phyloP scores from a whole-genome alignment of 176 grass and related monocot species.

The Rhynchospora breviuscula region DNA sequence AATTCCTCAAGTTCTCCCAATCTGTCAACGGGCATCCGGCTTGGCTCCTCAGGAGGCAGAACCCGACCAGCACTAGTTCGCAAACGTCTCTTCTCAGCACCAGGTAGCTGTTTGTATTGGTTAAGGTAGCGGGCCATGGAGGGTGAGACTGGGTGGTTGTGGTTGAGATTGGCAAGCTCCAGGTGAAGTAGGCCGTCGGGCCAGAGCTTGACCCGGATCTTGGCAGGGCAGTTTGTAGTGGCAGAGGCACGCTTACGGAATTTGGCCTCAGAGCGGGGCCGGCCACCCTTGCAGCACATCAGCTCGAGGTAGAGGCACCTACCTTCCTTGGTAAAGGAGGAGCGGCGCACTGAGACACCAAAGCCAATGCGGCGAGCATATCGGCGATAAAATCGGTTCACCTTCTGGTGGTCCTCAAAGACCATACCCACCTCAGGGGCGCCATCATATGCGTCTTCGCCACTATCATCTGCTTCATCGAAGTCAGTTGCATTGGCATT shows the following conservation, averaged over 20 bases:
- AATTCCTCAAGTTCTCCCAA: constrained; percentile 64
- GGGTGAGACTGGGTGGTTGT: constrained; percentile 91
- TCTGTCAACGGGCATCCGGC: constrained; percentile 58
- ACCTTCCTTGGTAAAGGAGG: constrained; percentile 72
- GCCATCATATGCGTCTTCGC: constrained; percentile 29
- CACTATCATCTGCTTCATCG: constrained; percentile 32
- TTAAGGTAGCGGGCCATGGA: constrained; percentile 93
- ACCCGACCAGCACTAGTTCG: constrained; percentile 44
- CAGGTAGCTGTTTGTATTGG: constrained; percentile 73
- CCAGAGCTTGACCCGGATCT: constrained; percentile 88
- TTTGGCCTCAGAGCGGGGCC: constrained; percentile 73
- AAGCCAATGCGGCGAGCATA: constrained; percentile 87
- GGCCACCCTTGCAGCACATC: constrained; percentile 93
- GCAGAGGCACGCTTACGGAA: constrained; percentile 81
- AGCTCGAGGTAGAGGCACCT: constrained; percentile 85
- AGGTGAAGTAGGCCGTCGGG: constrained; percentile 83
- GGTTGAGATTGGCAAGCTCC: constrained; percentile 75
- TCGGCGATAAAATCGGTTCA: constrained; percentile 63
- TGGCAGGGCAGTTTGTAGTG: constrained; percentile 83
- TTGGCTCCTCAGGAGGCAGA: constrained; percentile 58
- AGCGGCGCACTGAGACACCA: constrained; percentile 82
- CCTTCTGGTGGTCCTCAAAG: constrained; percentile 72
- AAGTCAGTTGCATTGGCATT: constrained; percentile 33
- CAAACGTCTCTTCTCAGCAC: constrained; percentile 53
- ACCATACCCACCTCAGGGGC: constrained; percentile 92